phyloP scores from a whole-genome alignment of 768 basidiomycete species.

The Boletus edulis region DNA sequence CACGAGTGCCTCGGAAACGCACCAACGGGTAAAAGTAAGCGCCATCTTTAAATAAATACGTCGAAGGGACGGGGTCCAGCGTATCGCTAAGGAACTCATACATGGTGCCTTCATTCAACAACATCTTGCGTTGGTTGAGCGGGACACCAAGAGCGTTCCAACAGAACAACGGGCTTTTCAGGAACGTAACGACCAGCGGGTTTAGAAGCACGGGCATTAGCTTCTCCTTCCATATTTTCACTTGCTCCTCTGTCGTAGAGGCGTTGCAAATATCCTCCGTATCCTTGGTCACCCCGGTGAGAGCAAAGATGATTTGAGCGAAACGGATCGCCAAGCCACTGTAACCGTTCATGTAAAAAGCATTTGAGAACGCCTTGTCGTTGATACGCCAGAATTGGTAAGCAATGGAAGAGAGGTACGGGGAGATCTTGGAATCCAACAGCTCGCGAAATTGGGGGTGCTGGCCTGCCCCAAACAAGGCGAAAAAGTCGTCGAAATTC shows the following conservation, averaged over 20 bases:
- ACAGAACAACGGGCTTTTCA: slow-evolving; percentile 49
- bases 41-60: slow-evolving; percentile 54
- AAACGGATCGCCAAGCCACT: slow-evolving; percentile 66
- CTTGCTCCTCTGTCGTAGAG: slow-evolving; percentile 55
- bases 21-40: slow-evolving; percentile 67
- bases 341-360: slow-evolving; percentile 71
- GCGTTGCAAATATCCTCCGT: slow-evolving; percentile 55
- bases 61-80: slow-evolving; percentile 46
- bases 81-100: slow-evolving; percentile 54
- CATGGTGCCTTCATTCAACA: slow-evolving; percentile 47
- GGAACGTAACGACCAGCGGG: slow-evolving; percentile 48
- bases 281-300: slow-evolving; percentile 58
- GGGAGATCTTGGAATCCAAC: slow-evolving; percentile 59
- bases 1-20: slow-evolving; percentile 3
- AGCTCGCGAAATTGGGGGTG: slow-evolving; percentile 58
- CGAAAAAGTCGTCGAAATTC: slow-evolving; percentile 59
- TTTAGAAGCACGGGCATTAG: slow-evolving; percentile 62
- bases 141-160: slow-evolving; percentile 84
- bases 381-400: slow-evolving; percentile 79
- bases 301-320: slow-evolving; percentile 51
- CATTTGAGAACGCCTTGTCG: slow-evolving; percentile 42
- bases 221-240: slow-evolving; percentile 56
- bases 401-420: slow-evolving; percentile 65
- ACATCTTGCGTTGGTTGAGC: slow-evolving; percentile 60
- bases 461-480: slow-evolving; percentile 64